A percentile compares a stretch with the other conserved stretches of the same genome.
Conservation (phyloP, 192 early-diverging fungal species). For the Podila verticillata region DNA sequence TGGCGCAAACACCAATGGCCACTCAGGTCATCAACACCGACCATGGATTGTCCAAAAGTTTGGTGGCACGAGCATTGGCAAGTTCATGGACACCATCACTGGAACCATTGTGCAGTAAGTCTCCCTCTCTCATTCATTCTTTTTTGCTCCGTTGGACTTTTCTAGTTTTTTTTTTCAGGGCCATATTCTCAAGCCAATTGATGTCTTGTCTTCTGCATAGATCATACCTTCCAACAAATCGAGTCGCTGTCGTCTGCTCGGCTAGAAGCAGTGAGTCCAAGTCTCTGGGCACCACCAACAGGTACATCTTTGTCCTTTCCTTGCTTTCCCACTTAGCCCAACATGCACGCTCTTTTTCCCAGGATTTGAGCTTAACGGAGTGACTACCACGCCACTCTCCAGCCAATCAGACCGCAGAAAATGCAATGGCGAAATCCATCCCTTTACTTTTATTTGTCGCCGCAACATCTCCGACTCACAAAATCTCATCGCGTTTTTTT, state of each 20-base stretch:
- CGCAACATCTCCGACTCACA: constrained; percentile 1
- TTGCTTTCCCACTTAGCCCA: no score
- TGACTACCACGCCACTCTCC: no score
- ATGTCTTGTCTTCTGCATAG: constrained; percentile 27
- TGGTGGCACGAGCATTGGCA: constrained; percentile 96
- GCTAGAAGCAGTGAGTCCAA: constrained; percentile 92
- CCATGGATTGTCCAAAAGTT: constrained; percentile 89
- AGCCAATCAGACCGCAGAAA: neutral
- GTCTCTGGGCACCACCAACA: constrained; percentile 89
- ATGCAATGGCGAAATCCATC: constrained; percentile 11
- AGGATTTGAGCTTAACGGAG: neutral
- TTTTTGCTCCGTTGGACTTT: constrained; percentile 20
- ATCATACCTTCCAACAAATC: constrained; percentile 71
- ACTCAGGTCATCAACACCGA: neutral
- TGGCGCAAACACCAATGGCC: constrained; percentile 10
- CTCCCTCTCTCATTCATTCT: no score
- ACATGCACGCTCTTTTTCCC: constrained; percentile 37
- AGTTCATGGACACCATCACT: constrained; percentile 75
- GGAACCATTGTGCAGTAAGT: constrained; percentile 85
- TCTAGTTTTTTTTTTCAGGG: neutral
- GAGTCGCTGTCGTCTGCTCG: constrained; percentile 90
- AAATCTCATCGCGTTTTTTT: constrained; percentile 10
- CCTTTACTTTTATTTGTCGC: neutral
- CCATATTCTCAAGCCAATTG: neutral
- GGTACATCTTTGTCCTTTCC: constrained; percentile 50